These are phyloP conservation scores for Quercus phellos DNA, from an alignment of 331 rosid species.

Conservation along the genomic window DNA sequence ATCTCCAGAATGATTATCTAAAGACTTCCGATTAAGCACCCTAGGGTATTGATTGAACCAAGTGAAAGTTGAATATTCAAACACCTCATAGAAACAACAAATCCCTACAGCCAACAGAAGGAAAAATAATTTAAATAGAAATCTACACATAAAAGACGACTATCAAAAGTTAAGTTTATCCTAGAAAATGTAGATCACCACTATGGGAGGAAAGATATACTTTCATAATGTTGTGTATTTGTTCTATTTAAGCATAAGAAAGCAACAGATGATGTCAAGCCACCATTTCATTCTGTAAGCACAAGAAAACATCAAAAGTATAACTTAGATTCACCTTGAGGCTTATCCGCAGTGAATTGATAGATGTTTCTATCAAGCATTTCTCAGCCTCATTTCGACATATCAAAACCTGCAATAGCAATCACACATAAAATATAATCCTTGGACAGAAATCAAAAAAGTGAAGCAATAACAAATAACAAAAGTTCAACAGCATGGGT, in stretches of 20 bases:
- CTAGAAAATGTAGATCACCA: not conserved
- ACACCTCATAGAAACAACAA: not conserved
- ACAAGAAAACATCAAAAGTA: slow-evolving; percentile 2
- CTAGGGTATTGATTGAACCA: not conserved
- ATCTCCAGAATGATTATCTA: not conserved
- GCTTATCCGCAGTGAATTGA: slow-evolving; percentile 90
- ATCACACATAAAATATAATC: not conserved
- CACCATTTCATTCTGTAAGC: not conserved
- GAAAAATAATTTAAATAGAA: not conserved
- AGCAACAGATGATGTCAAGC: not conserved
- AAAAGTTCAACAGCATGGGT: not conserved
- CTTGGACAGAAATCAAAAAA: not conserved
- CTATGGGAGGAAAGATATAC: not conserved
- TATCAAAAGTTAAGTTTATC: not conserved
- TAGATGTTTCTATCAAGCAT: slow-evolving; percentile 88
- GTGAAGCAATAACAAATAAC: not conserved
- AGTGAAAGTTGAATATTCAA: not conserved
- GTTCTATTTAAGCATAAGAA: not conserved
- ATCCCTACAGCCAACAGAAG: not conserved
- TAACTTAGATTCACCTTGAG: slow-evolving; percentile 60
- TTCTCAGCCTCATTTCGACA: slow-evolving; percentile 95
- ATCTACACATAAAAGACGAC: not conserved
- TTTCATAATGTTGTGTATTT: not conserved
- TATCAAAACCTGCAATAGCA: slow-evolving; percentile 71
- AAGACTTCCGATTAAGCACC: not conserved